A percentile compares a stretch with the other conserved stretches of the same genome.
phyloP scores from a whole-genome alignment of 2,329 filamentous ascomycete genomes.

The Fulvia fulva region DNA sequence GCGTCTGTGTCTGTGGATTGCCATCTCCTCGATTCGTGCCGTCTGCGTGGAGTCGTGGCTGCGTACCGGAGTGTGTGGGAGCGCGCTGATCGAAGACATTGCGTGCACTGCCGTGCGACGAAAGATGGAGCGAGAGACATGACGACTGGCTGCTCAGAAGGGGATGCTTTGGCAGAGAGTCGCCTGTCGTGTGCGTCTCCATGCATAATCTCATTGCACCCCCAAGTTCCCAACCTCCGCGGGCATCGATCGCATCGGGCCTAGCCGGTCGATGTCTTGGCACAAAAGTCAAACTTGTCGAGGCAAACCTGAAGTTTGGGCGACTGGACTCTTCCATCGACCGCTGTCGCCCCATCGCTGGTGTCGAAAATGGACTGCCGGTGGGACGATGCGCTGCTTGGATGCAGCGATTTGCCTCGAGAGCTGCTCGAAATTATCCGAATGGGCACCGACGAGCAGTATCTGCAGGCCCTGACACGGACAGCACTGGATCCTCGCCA shows the following conservation, averaged over 20 bases:
- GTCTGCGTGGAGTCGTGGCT: slow-evolving; percentile 22
- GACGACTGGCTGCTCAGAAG: no score
- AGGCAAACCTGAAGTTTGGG: neutral
- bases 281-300: neutral
- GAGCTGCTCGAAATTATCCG: slow-evolving; percentile 67
- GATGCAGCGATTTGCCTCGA: slow-evolving; percentile 56
- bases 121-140: slow-evolving; percentile 46
- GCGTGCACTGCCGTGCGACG: slow-evolving; percentile 44
- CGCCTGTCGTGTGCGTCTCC: slow-evolving; percentile 7
- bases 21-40: slow-evolving; percentile 63
- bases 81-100: slow-evolving; percentile 29
- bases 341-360: no score
- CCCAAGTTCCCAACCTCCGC: neutral
- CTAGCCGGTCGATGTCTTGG: neutral
- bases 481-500: slow-evolving; percentile 65
- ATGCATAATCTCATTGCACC: neutral
- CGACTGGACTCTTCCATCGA: no score
- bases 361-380: slow-evolving; percentile 26
- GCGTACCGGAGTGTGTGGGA: slow-evolving; percentile 24
- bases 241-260: neutral
- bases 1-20: slow-evolving; percentile 83
- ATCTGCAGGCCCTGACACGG: slow-evolving; percentile 67
- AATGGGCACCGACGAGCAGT: slow-evolving; percentile 55
- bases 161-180: no score
- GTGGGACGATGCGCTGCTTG: slow-evolving; percentile 29